Base-by-base conservation (phyloP, 2,329 filamentous ascomycete genomes). In the Fusarium odoratissimum region DNA sequence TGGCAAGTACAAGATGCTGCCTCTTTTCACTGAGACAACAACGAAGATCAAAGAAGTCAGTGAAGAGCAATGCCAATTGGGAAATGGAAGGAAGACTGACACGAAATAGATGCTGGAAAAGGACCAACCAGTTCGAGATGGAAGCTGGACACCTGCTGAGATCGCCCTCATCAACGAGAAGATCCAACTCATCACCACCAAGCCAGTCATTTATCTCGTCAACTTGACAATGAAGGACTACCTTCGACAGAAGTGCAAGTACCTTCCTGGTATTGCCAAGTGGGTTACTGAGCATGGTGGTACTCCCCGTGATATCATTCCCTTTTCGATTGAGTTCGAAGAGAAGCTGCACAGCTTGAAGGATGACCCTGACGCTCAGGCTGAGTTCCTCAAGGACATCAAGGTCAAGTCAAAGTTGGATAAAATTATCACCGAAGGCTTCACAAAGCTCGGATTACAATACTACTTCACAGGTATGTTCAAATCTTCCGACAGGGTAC, bases 181-280 rank as follows among this genome's bases (percentile, higher is more conserved):
- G 78, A 83, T 84, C 28, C 80, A 81, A 60, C 80, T 85, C 6
- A 85, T 85, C 72, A 85, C 83, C 33, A 85, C 83, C 19, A 85
- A 85, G 76, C 83, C 83, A 16, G 76, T 76, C 49, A 84, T 85
- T 69, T 85, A 85, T 75, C 82, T 85, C 35, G 82, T 85, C 59
- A 85, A 85, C 73, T 63, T 85, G 60, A 83, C 82, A 4, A 84
- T 84, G 83, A 85, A 85, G 77, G 84, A 85, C 67, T 85, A 85
- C 75, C 78, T 85, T 31, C 73, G 84, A 40, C 84, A 85, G 64
- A 85, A 85, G 79, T 81, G 81, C 80, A 85, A 85, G 76, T 85
- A 85, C 52, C 81, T 85, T 23, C 82, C 83, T 6, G 59, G 74
- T 19, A 85, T 85, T n/a, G 81, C 81, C 46, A 83, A 84, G 70